Base-by-base conservation (phyloP, 768 basidiomycete genomes). In the Termitomyces sp. region DNA sequence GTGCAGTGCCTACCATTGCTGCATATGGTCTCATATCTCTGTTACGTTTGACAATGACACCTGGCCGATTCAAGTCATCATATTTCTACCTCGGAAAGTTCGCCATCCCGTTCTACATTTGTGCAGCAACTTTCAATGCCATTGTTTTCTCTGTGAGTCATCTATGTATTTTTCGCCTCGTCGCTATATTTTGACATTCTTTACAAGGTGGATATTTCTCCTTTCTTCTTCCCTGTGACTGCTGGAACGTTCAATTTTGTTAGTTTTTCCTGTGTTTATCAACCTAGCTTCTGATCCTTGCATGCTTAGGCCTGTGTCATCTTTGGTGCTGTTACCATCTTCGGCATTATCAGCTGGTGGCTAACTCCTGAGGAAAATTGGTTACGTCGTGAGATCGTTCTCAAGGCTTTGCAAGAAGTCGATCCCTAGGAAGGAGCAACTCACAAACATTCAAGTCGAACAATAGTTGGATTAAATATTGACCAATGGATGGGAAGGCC, bases 161-260 rank as follows among this genome's bases (percentile, higher is more conserved):
- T 54, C 75, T n/a, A 21, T 45, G 51, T 42, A n/a, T 35, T 30
- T 9, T 14, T 17, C 40, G n/a, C 11, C 21, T 19, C 30, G 28
- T 22, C 21, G 24, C 52, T 17, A 19, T 56, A 30, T 49, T 32
- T 30, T 54, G 45, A 58, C 60, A 30, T 30, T 32, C 9, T 9
- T 37, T 21, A 48, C n/a, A 57, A 90, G 90, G 85, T 88, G 59
- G 82, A 87, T 74, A 75, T 90, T 52, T 93, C 93, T 22, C 93
- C 93, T 0, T 95, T 93, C 76, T 82, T 76, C 68, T 96, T 90
- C 75, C 93, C 93, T 0, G 87, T 91, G 26, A 83, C 75, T 10
- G 77, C 86, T 0, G 69, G 80, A 56, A 86, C 78, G 1, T 92
- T 95, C 76, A 96, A 96, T 70, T 95, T 91, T 64, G 90, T 91